Evolutionary conservation across 2,329 filamentous ascomycete genomes (phyloP), one percentile per base, ranked within the genome.

Genomic region (Epichloe bromicola): DNA sequence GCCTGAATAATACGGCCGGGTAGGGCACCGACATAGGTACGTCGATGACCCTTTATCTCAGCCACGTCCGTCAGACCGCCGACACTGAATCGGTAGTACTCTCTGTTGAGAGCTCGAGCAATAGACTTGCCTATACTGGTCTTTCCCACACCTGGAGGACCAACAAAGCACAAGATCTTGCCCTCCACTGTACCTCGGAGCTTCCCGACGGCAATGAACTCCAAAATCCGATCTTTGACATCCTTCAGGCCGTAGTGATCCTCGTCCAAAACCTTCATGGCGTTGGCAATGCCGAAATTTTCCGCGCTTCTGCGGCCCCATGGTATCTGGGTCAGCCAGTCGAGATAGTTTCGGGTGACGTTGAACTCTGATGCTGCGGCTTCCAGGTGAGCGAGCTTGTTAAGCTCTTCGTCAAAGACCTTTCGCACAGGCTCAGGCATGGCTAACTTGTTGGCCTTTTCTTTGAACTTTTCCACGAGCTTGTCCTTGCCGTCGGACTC

Each of bases 101-200:
- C 85, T 53, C 94, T 79, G 70, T 96, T 96, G 52, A 98, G 73
- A 30, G 93, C 94, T 51, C 91, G 81, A 15, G 93, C 93, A 60
- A 98, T 96, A 0, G 90, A 97, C 68, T 98, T 98, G 64, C 93
- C 93, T 58, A 98, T 98, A 67, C 90, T 96, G 3, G 93, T 98
- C 75, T 98, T 98, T 61, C 93, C 93, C 26, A 98, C 93, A 73
- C 93, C 93, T 17, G 93, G 93, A 49, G 93, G 93, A 1, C 93
- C 93, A 51, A 98, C 94, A 63, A 98, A 91, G 70, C 93, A 98
- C 39, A 98, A 74, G 50, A 98, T 98, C 72, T 98, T 98, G 65
- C 93, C 93, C 68, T 98, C 93, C 1, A 98, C 93, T 0, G 91
- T 96, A 40, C 94, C 93, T 46, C 93, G 85, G 30, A 98, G 81